Base-by-base conservation (phyloP, 192 early-diverging fungal genomes). In the Coemansia sp. region DNA sequence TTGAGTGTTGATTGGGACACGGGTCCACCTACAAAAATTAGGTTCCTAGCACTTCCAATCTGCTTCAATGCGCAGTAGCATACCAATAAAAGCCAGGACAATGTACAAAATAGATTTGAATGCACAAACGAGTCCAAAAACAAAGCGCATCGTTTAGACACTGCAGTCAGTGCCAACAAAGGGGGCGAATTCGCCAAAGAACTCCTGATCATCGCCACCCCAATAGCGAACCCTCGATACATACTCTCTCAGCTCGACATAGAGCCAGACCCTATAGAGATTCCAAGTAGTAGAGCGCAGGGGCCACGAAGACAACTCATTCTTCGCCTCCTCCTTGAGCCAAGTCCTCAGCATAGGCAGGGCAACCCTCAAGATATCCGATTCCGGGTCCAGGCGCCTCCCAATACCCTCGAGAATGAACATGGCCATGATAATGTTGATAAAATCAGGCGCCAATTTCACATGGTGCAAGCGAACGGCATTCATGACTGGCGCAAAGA, bases 331-430 rank as follows among this genome's bases (percentile, higher is more conserved):
- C 3, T 76, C 74, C 50, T 41, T 66, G 33, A 75, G 61, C 74
- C 79, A 86, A 8, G 85, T 77, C 56, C 92, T 68, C 14, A 93
- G 70, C 37, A 93, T 87, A 0, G 92, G 92, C 50, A 92, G 59
- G 6, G 91, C 90, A 13, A 82, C 90, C 50, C 93, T 89, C 69
- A 99, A 84, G 26, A 99, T 83, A 76, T 99, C 97, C 21, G 96
- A 84, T 9, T 94, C 87, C 0, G 94, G 94, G 74, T 99, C 91
- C 56, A 99, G 72, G 45, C 90, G 87, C 23, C 94, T 73, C 5
- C 97, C 97, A 73, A 99, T 93, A 0, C 97, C 97, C 74, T 99
- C 97, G 2, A 99, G 72, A 59, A 99, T 84, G 81, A 97, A 86
- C 61, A 96, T 92, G 8, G 91, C 88, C 37, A 99, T 88, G 9